Percentiles rank a stretch among this genome's conserved stretches.
phyloP scores from a whole-genome alignment of 352 stramenopile genomes.

The Stramenopiles sp. region DNA sequence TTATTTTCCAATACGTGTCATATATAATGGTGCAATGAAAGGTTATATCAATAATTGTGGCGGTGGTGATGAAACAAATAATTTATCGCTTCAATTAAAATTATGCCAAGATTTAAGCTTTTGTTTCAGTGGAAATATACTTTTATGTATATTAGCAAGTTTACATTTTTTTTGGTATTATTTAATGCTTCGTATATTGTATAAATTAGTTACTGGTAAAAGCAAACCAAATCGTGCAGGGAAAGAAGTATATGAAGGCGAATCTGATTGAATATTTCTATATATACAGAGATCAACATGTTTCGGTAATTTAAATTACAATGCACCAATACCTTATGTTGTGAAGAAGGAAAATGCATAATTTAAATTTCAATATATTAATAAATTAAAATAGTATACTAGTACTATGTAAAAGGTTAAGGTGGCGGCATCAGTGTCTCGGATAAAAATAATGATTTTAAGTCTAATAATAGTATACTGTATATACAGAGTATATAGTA shows the following conservation, averaged over 20 bases:
- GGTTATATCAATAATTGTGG: not conserved
- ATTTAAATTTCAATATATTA: too few species aligned
- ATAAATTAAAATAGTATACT: too few species aligned
- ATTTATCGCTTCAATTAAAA: not conserved
- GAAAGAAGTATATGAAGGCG: not conserved
- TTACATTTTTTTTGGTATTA: not conserved
- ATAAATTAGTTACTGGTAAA: not conserved
- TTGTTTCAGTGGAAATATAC: not conserved
- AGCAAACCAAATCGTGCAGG: not conserved
- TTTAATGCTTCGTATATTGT: not conserved
- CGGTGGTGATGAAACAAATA: not conserved
- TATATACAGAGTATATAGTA: too few species aligned
- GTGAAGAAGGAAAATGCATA: too few species aligned
- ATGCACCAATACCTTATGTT: too few species aligned
- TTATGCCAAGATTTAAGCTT: not conserved
- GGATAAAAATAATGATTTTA: too few species aligned
- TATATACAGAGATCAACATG: too few species aligned
- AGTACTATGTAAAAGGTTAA: too few species aligned
- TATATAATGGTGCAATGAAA: slow-evolving; percentile 19
- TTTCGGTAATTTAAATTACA: too few species aligned
- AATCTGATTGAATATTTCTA: not conserved
- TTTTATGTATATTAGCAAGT: not conserved
- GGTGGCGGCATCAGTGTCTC: too few species aligned
- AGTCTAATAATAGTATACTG: too few species aligned
- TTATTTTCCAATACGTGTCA: slow-evolving; percentile 46